Evolutionary conservation across 805 yeast genomes (phyloP).

Genomic region (Wickerhamiella allomyrinae): DNA sequence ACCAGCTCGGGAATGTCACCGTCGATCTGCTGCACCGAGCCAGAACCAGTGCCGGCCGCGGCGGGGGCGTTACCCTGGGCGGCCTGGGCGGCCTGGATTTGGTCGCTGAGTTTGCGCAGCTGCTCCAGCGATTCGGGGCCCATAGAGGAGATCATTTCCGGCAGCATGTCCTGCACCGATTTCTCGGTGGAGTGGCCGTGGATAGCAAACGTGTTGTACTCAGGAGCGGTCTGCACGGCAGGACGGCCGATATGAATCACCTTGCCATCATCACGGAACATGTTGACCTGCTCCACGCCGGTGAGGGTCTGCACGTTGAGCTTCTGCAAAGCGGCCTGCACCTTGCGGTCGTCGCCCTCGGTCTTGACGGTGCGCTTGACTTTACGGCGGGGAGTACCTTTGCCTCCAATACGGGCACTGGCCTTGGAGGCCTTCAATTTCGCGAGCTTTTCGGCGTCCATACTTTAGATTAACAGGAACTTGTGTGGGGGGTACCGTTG

Average conservation of each 20-base stretch:
- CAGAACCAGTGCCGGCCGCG: slow-evolving; percentile 34
- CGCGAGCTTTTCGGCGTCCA: slow-evolving; percentile 86
- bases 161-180: slow-evolving; percentile 81
- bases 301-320: slow-evolving; percentile 78
- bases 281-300: slow-evolving; percentile 92
- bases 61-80: slow-evolving; percentile 24
- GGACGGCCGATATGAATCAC: slow-evolving; percentile 94
- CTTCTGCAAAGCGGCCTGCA: slow-evolving; percentile 78
- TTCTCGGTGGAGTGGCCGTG: slow-evolving; percentile 92
- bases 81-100: slow-evolving; percentile 47
- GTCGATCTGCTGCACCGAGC: slow-evolving; percentile 29
- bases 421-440: slow-evolving; percentile 59
- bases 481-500: neutral
- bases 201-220: slow-evolving; percentile 83
- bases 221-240: slow-evolving; percentile 86
- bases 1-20: slow-evolving; percentile 56
- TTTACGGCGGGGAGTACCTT: slow-evolving; percentile 71
- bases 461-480: slow-evolving; percentile 6
- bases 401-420: slow-evolving; percentile 52
- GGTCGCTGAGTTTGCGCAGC: slow-evolving; percentile 80
- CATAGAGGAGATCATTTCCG: slow-evolving; percentile 87
- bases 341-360: slow-evolving; percentile 69
- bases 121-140: slow-evolving; percentile 90
- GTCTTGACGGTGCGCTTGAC: slow-evolving; percentile 52
- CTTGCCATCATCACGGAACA: slow-evolving; percentile 92